Evolutionary conservation across 352 stramenopile species (phyloP).

Genomic region (Phytopythium chamaehyphon): DNA sequence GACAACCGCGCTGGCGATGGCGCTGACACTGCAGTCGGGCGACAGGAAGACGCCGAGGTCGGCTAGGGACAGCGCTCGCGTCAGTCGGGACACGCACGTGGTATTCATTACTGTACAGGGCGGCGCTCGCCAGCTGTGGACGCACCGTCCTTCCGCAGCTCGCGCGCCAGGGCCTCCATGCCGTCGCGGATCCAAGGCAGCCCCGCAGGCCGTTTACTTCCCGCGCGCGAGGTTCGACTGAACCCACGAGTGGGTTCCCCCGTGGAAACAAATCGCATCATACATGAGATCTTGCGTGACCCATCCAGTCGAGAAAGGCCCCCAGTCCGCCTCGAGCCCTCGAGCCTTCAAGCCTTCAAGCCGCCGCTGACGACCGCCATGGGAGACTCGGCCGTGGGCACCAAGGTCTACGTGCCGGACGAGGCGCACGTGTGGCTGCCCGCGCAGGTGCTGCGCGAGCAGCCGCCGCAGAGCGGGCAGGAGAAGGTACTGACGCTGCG

Average conservation of each 20-base stretch:
- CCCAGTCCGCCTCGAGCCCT: too few species aligned
- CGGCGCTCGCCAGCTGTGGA: too few species aligned
- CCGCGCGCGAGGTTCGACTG: constrained; percentile 1
- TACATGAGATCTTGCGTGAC: too few species aligned
- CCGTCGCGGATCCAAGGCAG: not conserved
- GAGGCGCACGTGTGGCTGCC: constrained; percentile 83
- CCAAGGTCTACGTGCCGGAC: constrained; percentile 86
- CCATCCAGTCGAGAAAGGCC: too few species aligned
- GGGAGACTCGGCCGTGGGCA: constrained; percentile 17
- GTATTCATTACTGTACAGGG: too few species aligned
- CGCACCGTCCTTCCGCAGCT: constrained; percentile 72
- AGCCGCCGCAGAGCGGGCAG: constrained; percentile 55
- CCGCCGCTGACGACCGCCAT: constrained; percentile 2
- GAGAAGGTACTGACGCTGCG: constrained; percentile 62
- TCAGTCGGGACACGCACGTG: too few species aligned
- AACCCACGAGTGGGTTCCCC: not conserved
- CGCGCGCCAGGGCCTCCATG: constrained; percentile 69
- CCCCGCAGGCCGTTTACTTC: constrained; percentile 3
- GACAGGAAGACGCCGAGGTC: constrained; percentile 72
- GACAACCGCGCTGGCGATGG: constrained; percentile 75
- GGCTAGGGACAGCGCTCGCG: too few species aligned
- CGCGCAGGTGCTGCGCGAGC: constrained; percentile 67
- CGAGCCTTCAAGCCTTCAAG: too few species aligned
- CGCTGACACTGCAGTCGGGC: constrained; percentile 69
- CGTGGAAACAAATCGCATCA: constrained; percentile 1